Evolutionary conservation across 441 rosid species (phyloP).

Genomic region (Corymbia citriodora): DNA sequence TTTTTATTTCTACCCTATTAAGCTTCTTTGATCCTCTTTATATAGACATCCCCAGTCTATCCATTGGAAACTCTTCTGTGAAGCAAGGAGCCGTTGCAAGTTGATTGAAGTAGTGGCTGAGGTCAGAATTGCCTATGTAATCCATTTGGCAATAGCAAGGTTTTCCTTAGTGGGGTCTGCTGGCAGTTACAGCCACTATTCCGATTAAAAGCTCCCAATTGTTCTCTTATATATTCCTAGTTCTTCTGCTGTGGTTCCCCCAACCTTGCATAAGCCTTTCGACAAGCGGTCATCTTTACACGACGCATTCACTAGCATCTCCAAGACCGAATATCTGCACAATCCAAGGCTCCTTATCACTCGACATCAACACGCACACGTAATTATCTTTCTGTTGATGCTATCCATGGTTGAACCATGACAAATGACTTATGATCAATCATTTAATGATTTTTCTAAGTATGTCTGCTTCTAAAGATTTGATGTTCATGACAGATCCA

Average conservation of each 20-base stretch:
- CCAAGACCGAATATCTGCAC: neutral
- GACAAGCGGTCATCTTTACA: neutral
- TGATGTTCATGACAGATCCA: neutral
- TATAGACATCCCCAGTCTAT: neutral
- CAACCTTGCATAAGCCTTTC: neutral
- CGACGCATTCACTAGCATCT: neutral
- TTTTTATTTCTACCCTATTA: neutral
- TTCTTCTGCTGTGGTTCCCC: neutral
- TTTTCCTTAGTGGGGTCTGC: neutral
- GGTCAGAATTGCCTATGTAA: neutral
- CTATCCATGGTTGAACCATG: neutral
- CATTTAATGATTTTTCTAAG: neutral
- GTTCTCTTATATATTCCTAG: neutral
- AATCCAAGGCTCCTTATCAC: neutral
- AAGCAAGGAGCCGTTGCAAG: neutral
- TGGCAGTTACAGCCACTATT: neutral
- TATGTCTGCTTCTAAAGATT: neutral
- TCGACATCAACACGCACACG: neutral
- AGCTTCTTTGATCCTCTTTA: neutral
- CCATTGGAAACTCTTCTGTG: neutral
- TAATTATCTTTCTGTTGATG: too few species aligned
- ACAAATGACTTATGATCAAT: neutral
- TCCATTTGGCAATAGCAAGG: neutral
- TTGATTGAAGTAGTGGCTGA: neutral
- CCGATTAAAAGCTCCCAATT: neutral